Evolutionary conservation across 805 yeast genomes (phyloP), one percentile per base, ranked within the genome.

Genomic region (Kodamaea leandrae): DNA sequence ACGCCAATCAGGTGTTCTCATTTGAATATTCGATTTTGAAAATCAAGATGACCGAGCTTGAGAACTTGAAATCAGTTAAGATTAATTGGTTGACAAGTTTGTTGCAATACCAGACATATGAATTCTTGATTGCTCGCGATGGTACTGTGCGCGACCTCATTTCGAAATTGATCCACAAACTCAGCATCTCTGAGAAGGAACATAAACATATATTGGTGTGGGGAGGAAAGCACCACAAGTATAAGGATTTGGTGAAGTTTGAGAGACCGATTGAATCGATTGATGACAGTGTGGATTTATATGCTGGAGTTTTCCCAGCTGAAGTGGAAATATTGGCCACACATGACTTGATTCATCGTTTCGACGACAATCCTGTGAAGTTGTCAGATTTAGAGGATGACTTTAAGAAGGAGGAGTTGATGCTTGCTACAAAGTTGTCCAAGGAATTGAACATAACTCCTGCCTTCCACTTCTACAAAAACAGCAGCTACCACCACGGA

Each of bases 11-110:
- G 32, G 57, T 66, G 3, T 60, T 64, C 12, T 53, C 55, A 15
- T 75, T 91, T 43, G 82, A 82, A 49, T 91, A 85, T 57, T 96
- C 91, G 54, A 63, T 83, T 1, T 71, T 93, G 53, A 84, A 80
- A 34, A 80, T 89, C 32, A 79, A 90, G 2, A 66, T 91, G 40
- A 73, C 68, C 25, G 95, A 88, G 47, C 76, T 83, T 52, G 99
- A 93, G 60, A 80, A 76, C 47, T 76, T 87, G 80, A 77, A 78
- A 44, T 61, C 78, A 4, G 63, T 90, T 30, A 78, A 72, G 39
- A 68, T 91, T 15, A 72, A 72, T 39, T 88, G 95, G 91, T 66
- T 90, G 30, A 77, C 82, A 1, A 79, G 78, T 32, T 74, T 86
- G 34, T 71, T 85, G 36, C 84, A 83, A 49, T 86, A 72, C 49